Evolutionary conservation across 192 early-diverging fungal genomes (phyloP), one percentile per base, ranked within the genome.

Genomic region (Diversispora eburnea): DNA sequence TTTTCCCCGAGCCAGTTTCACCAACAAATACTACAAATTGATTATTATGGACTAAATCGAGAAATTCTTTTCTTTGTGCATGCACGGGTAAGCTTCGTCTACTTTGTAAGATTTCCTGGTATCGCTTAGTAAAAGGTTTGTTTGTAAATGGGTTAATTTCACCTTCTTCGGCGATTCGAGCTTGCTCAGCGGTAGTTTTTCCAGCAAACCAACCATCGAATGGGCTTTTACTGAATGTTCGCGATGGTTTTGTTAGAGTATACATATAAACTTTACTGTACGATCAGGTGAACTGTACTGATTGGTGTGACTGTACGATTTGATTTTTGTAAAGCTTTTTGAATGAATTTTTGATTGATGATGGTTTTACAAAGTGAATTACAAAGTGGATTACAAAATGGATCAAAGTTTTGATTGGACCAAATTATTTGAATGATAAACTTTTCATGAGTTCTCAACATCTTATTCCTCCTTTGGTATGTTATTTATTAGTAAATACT

Each of bases 1-100:
- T 99, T 77, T 99, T 99, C 66, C 98, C 97, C 6, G 94, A 96
- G 48, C 97, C 97, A 17, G 96, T 97, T 82, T 98, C 95, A 68
- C 98, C 98, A 45, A 97, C 97, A 55, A 99, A 85, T 39, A 98
- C 92, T 13, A 99, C 79, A 75, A 93, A 92, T 80, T 97, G 98
- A 84, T 96, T 95, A 17, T 87, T 86, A 79, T 99, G 96, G 5
- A 98, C 78, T 77, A 99, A 81, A 39, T 95, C 84, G 39, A 99
- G 83, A 77, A 99, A 98, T 75, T 93, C 91, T 46, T 88, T 81
- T 48, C 98, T 88, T 78, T 99, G 95, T 70, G 92, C 90, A 82
- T 97, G 91, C 20, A 98, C 97, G 42, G 98, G 98, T 47, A 99
- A 89, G 52, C 89, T 88, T 59, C 93, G 87, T 47, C 98, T 89